phyloP scores from a whole-genome alignment of 352 stramenopile genomes.

The Globisporangium acanthophoron region DNA sequence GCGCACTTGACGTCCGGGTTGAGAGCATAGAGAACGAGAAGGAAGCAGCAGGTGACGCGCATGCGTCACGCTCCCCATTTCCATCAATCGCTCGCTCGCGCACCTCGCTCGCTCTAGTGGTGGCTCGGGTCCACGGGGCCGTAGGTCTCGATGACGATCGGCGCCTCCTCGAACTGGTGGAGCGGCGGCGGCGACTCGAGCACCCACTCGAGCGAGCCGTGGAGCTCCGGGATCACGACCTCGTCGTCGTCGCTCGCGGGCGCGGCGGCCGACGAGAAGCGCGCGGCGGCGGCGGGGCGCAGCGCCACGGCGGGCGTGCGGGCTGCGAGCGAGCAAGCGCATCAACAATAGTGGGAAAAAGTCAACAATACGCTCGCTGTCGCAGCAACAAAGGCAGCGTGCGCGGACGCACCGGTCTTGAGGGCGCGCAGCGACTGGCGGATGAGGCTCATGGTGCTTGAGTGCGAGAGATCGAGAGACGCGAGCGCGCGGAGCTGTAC shows the following conservation, averaged over 20 bases:
- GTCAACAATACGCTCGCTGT: slow-evolving; percentile 4
- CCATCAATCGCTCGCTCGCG: neutral
- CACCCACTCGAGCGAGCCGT: slow-evolving; percentile 84
- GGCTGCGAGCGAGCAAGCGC: slow-evolving; percentile 19
- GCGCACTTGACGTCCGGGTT: neutral
- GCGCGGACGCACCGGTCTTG: slow-evolving; percentile 57
- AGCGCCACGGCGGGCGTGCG: slow-evolving; percentile 41
- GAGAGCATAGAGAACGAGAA: too few relatives aligned
- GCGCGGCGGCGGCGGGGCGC: slow-evolving; percentile 34
- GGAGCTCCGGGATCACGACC: slow-evolving; percentile 78
- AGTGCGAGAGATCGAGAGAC: neutral
- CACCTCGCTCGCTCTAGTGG: slow-evolving; percentile 34
- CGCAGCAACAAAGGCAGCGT: too few relatives aligned
- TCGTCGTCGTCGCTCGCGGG: slow-evolving; percentile 54
- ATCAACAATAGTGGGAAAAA: slow-evolving; percentile 6
- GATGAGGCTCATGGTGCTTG: slow-evolving; percentile 68
- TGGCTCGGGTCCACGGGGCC: slow-evolving; percentile 75
- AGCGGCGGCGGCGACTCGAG: slow-evolving; percentile 76
- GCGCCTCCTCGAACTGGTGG: slow-evolving; percentile 88
- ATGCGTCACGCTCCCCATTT: neutral
- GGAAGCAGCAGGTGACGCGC: neutral
- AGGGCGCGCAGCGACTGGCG: slow-evolving; percentile 73
- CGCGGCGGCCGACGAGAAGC: slow-evolving; percentile 53
- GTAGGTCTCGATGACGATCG: slow-evolving; percentile 86
- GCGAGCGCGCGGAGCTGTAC: neutral